phyloP scores from a whole-genome alignment of 2,329 filamentous ascomycete species.

The Didymellaceae sp. region DNA sequence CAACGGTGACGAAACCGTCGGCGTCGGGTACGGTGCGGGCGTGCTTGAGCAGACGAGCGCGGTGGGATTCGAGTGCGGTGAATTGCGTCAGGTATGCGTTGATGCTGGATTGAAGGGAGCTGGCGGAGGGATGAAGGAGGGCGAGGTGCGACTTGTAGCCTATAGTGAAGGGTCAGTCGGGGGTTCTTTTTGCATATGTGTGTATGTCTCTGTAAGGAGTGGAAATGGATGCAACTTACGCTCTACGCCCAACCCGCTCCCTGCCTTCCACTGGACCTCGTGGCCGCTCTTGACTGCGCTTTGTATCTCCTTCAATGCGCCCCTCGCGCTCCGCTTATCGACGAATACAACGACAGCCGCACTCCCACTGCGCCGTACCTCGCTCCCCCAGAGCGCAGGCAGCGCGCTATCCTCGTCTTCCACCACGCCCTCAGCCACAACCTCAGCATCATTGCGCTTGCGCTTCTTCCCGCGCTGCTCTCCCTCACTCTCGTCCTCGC shows the following conservation, averaged over 20 bases:
- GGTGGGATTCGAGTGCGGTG: constrained; percentile 68
- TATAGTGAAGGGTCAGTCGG: constrained; percentile 46
- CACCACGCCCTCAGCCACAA: constrained; percentile 48
- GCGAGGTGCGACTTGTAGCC: constrained; percentile 69
- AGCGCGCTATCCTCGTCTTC: constrained; percentile 68
- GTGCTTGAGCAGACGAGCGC: constrained; percentile 66
- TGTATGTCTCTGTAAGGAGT: constrained; percentile 12
- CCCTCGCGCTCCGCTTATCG: constrained; percentile 78
- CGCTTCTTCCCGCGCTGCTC: constrained; percentile 59
- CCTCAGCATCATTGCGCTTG: constrained; percentile 55
- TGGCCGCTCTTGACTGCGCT: constrained; percentile 63
- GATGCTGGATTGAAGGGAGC: constrained; percentile 72
- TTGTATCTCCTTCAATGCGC: constrained; percentile 77
- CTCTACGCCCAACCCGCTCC: constrained; percentile 55
- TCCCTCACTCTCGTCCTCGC: constrained; percentile 46
- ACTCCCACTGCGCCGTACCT: constrained; percentile 74
- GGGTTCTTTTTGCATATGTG: too few species aligned
- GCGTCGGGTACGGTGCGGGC: constrained; percentile 84
- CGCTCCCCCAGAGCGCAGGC: constrained; percentile 75
- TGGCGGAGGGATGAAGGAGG: constrained; percentile 72
- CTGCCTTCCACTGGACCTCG: constrained; percentile 71
- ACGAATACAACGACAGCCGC: constrained; percentile 84
- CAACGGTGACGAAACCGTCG: constrained; percentile 94
- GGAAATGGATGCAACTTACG: constrained; percentile 50
- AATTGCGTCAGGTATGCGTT: constrained; percentile 90